These are phyloP conservation scores for Brassica cretica DNA, from an alignment of 345 rosid species.

Conservation along the genomic window DNA sequence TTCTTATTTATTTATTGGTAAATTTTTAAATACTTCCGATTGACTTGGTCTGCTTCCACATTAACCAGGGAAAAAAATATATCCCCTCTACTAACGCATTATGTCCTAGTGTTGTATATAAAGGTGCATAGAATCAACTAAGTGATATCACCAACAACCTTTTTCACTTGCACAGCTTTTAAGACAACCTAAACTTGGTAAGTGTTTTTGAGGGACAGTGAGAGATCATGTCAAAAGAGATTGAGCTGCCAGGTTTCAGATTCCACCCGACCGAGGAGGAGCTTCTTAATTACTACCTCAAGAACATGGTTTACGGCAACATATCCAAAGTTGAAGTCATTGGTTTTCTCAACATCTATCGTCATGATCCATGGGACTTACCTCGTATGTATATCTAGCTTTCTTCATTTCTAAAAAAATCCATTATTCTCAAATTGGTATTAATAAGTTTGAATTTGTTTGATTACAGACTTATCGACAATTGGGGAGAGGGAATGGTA, in stretches of 20 bases:
- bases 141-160: conserved; percentile 32
- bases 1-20: not conserved
- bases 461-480: conserved; percentile 57
- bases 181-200: conserved; percentile 27
- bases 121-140: conserved; percentile 17
- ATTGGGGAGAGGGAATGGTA: conserved; percentile 96
- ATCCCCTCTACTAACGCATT: conserved; percentile 1
- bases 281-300: conserved; percentile 81
- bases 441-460: not conserved
- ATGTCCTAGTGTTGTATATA: conserved; percentile 26
- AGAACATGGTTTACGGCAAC: conserved; percentile 62
- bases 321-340: conserved; percentile 51
- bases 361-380: conserved; percentile 73
- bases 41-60: conserved; percentile 37
- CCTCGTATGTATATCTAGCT: conserved; percentile 51
- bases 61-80: conserved; percentile 10
- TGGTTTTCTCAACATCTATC: conserved; percentile 70
- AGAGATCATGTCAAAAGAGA: conserved; percentile 40
- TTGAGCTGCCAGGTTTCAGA: conserved; percentile 82
- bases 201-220: conserved; percentile 12
- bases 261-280: conserved; percentile 98
- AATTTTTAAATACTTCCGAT: not conserved
- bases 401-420: not conserved
- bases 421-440: not conserved
- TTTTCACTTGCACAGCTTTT: conserved; percentile 19